A percentile compares a stretch with the other conserved stretches of the same genome.
These are phyloP conservation scores for Calonectria crousiana DNA, from an alignment of 2,329 filamentous ascomycete genomes.

Conservation along the genomic window DNA sequence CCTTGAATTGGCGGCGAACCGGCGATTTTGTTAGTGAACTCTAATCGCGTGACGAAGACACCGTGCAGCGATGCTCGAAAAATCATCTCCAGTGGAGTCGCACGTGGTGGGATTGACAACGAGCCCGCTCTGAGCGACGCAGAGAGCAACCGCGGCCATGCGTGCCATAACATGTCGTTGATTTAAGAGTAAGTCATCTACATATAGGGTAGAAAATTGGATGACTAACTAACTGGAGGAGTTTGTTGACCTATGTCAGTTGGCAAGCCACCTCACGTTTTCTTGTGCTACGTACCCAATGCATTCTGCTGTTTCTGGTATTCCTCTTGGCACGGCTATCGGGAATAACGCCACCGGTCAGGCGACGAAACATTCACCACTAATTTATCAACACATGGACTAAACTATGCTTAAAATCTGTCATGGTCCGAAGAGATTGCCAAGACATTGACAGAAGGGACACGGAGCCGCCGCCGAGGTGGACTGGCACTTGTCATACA, in stretches of 20 bases:
- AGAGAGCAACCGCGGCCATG: background rate
- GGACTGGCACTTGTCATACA: slow-evolving; percentile 3
- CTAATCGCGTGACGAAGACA: slow-evolving; percentile 2
- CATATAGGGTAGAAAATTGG: slow-evolving; percentile 2
- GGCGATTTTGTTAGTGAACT: slow-evolving; percentile 10
- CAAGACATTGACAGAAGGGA: slow-evolving; percentile 8
- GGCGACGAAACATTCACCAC: background rate
- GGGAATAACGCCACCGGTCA: slow-evolving; percentile 9
- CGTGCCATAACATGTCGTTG: slow-evolving; percentile 2
- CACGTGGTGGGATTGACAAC: background rate
- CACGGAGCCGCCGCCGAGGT: background rate
- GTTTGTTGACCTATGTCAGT: background rate
- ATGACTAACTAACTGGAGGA: background rate
- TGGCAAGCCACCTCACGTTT: slow-evolving; percentile 4
- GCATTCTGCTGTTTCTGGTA: background rate
- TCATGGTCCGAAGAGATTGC: background rate
- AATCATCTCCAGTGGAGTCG: slow-evolving; percentile 2
- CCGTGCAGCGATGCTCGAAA: background rate
- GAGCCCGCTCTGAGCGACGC: background rate
- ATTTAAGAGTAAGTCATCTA: slow-evolving; percentile 5
- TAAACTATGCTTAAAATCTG: slow-evolving; percentile 16
- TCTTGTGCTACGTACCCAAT: slow-evolving; percentile 2
- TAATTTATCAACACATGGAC: background rate
- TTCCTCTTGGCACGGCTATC: slow-evolving; percentile 7
- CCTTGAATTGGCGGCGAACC: background rate